Base-by-base conservation (phyloP, 768 basidiomycete genomes). In the Leccinum longicurvipes region DNA sequence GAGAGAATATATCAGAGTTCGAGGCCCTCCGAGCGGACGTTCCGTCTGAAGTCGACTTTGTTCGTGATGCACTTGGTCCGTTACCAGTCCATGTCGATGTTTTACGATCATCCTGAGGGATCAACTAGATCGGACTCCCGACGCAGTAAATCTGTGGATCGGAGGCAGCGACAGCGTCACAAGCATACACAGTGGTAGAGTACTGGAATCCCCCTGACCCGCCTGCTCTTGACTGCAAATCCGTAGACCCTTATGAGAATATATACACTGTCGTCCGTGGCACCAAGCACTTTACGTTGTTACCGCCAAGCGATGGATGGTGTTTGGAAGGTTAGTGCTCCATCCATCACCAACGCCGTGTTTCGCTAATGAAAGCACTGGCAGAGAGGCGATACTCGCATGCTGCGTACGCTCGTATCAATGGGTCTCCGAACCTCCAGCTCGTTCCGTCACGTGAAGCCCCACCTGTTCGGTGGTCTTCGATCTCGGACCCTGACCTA, bases 131-230 rank as follows among this genome's bases (percentile, higher is more conserved):
- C 77, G 73, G 60, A 61, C 74, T 17, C 91, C 94, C 0, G 95
- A 98, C 64, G 94, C 93, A 6, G 92, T 93, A 3, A 97, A 97
- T 67, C 65, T 98, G 19, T 98, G 94, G 93, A 90, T 97, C 32
- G 94, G 95, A 11, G 80, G 89, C 63, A 75, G 77, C 53, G 74
- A 76, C 55, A 93, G 91, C 65, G 74, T 84, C 14, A 97, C 95
- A 1, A 91, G 87, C 53, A 79, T 96, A 45, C 95, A 98, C 67
- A 89, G 83, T 65, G 93, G 93, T 91, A 60, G 50, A 76, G 60
- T 21, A 0, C 39, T 25, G 19, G 27, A 53, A n/a, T 44, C 25
- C 14, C 58, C 50, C 34, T 34, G 50, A 9, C 9, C 36, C 44
- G 42, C 45, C 11, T 41, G 47, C 28, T 44, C 19, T 41, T 53